Conservation (phyloP, 768 basidiomycete genomes). For the Pulveroboletus sp. region DNA sequence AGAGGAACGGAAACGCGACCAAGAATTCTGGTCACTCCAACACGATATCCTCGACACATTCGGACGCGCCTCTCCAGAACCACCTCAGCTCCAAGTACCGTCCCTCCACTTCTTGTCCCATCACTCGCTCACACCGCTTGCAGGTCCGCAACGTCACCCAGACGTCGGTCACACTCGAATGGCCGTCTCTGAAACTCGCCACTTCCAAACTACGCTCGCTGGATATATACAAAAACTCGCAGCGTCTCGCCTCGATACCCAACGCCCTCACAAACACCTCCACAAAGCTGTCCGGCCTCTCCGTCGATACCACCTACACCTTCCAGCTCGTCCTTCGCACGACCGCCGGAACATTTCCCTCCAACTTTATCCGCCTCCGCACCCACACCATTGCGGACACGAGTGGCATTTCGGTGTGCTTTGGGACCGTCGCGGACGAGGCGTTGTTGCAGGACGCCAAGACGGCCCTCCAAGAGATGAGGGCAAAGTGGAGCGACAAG, state of each 20-base stretch:
- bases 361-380: conserved; percentile 75
- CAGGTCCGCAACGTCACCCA: conserved; percentile 93
- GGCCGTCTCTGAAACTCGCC: conserved; percentile 84
- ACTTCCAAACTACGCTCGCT: conserved; percentile 83
- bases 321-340: conserved; percentile 96
- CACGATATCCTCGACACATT: conserved; percentile 73
- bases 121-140: background rate
- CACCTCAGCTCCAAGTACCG: conserved; percentile 73
- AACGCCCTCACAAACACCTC: conserved; percentile 82
- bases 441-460: conserved; percentile 79
- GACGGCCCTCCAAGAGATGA: conserved; percentile 78
- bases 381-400: conserved; percentile 97
- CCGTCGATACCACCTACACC: conserved; percentile 80
- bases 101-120: background rate
- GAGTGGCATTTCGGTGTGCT: conserved; percentile 92
- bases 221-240: conserved; percentile 90
- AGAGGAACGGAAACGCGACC: conserved; percentile 81
- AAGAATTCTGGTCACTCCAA: conserved; percentile 85
- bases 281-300: conserved; percentile 81
- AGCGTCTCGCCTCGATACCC: conserved; percentile 84
- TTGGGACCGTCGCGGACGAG: conserved; percentile 82
- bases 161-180: conserved; percentile 95
- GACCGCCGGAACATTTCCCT: conserved; percentile 86
- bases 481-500: conserved; percentile 85
- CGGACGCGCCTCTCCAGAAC: conserved; percentile 62